Evolutionary conservation across 1,139 yeast species (phyloP).

Genomic region (Pichia sp.): DNA sequence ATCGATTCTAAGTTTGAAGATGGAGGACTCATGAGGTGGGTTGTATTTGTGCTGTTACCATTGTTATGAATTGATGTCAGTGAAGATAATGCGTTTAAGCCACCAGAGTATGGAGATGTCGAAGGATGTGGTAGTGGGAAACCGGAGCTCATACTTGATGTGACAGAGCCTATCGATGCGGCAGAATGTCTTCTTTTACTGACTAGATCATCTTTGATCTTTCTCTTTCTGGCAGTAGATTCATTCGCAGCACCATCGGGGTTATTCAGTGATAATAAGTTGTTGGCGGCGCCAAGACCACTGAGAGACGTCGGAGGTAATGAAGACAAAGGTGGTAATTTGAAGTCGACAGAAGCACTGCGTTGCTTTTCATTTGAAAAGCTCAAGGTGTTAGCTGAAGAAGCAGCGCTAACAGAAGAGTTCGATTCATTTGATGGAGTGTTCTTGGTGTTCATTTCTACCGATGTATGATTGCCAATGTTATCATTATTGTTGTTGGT

Average conservation of each 20-base stretch:
- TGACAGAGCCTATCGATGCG: slow-evolving; percentile 24
- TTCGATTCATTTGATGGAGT: neutral
- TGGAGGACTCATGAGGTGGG: slow-evolving; percentile 11
- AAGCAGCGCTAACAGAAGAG: neutral
- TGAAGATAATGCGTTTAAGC: slow-evolving; percentile 11
- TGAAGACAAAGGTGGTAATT: slow-evolving; percentile 12
- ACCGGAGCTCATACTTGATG: slow-evolving; percentile 1
- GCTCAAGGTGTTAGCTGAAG: neutral
- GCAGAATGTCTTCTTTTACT: slow-evolving; percentile 33
- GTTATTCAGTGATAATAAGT: neutral
- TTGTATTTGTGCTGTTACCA: neutral
- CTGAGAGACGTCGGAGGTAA: neutral
- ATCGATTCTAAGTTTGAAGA: slow-evolving; percentile 9
- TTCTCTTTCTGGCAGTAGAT: slow-evolving; percentile 25
- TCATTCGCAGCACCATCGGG: slow-evolving; percentile 5
- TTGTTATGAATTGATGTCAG: slow-evolving; percentile 4
- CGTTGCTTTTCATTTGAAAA: slow-evolving; percentile 18
- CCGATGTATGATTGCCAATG: neutral
- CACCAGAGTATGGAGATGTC: slow-evolving; percentile 14
- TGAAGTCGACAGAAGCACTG: slow-evolving; percentile 25
- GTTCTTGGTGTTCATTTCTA: neutral
- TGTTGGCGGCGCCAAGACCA: neutral
- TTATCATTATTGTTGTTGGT: neutral
- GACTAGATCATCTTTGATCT: slow-evolving; percentile 26
- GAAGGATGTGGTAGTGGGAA: slow-evolving; percentile 13